Percentiles rank a stretch among this genome's conserved stretches.
phyloP scores from a whole-genome alignment of 1,284 basidiomycete species.

The Porogramme epimiltina region DNA sequence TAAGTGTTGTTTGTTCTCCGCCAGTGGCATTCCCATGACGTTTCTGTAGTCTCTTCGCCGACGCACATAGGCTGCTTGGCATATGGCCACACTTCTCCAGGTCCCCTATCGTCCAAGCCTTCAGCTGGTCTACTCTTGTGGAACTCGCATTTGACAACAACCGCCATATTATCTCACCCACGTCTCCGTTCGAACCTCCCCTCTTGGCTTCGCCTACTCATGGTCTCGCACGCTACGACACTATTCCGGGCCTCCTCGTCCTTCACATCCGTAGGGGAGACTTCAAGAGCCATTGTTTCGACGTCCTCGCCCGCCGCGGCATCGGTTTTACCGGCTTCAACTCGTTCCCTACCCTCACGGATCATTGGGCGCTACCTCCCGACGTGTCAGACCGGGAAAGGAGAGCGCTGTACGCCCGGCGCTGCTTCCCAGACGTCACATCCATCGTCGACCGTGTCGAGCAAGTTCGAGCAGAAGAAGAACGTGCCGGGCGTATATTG shows the following conservation, averaged over 20 bases:
- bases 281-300: slow-evolving; percentile 52
- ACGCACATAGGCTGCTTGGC: slow-evolving; percentile 33
- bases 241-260: slow-evolving; percentile 46
- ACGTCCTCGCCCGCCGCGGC: slow-evolving; percentile 41
- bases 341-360: slow-evolving; percentile 40
- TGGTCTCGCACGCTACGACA: slow-evolving; percentile 18
- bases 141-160: slow-evolving; percentile 38
- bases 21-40: neutral
- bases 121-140: slow-evolving; percentile 43
- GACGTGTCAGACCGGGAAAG: slow-evolving; percentile 27
- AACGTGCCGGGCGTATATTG: slow-evolving; percentile 22
- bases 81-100: slow-evolving; percentile 39
- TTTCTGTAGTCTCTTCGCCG: slow-evolving; percentile 33
- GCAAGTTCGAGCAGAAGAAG: slow-evolving; percentile 26
- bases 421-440: slow-evolving; percentile 44
- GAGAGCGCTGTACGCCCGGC: slow-evolving; percentile 33
- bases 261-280: slow-evolving; percentile 66
- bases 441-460: slow-evolving; percentile 41
- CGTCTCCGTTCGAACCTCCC: slow-evolving; percentile 15
- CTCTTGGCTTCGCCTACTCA: slow-evolving; percentile 9
- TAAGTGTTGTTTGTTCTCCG: slow-evolving; percentile 1
- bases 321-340: slow-evolving; percentile 44
- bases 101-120: slow-evolving; percentile 38
- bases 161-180: slow-evolving; percentile 31
- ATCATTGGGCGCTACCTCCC: slow-evolving; percentile 36